A percentile compares a stretch with the other conserved stretches of the same genome.
These are phyloP conservation scores for Scytalidium sp. DNA, from an alignment of 2,329 filamentous ascomycete genomes.

Conservation along the genomic window DNA sequence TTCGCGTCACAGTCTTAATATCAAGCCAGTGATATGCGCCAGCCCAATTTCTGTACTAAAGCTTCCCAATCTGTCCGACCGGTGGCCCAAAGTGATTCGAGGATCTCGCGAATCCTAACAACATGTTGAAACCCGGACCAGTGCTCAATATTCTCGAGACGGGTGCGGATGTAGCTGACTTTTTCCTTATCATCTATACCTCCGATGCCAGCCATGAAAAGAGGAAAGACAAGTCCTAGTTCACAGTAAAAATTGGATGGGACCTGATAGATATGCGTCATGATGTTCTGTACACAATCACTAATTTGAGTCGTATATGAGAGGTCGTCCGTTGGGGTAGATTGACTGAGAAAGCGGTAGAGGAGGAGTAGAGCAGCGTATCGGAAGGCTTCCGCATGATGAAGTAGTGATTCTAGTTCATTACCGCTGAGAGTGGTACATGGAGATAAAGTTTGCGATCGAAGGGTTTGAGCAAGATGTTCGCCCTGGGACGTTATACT, in stretches of 20 bases:
- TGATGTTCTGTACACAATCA: conserved; percentile 7
- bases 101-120: conserved; percentile 4
- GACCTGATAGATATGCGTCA: conserved; percentile 8
- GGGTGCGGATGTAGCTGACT: conserved; percentile 5
- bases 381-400: conserved; percentile 14
- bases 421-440: neutral
- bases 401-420: conserved; percentile 5
- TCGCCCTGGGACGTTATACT: conserved; percentile 1
- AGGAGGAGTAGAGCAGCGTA: conserved; percentile 10
- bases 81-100: conserved; percentile 8
- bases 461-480: conserved; percentile 7
- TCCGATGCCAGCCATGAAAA: conserved; percentile 10
- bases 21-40: conserved; percentile 12
- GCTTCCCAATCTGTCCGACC: conserved; percentile 12
- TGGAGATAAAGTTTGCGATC: conserved; percentile 2
- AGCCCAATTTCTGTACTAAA: conserved; percentile 7
- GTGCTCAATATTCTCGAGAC: conserved; percentile 7
- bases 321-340: neutral
- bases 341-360: conserved; percentile 8
- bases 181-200: conserved; percentile 1
- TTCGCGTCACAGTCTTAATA: neutral
- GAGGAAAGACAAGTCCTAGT: conserved; percentile 8
- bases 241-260: conserved; percentile 8
- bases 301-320: conserved; percentile 2
- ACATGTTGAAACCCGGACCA: conserved; percentile 11